Percentiles rank a stretch among this genome's conserved stretches.
These are phyloP conservation scores for Chrysoporthe cubensis DNA, from an alignment of 2,329 filamentous ascomycete species.

Conservation along the genomic window DNA sequence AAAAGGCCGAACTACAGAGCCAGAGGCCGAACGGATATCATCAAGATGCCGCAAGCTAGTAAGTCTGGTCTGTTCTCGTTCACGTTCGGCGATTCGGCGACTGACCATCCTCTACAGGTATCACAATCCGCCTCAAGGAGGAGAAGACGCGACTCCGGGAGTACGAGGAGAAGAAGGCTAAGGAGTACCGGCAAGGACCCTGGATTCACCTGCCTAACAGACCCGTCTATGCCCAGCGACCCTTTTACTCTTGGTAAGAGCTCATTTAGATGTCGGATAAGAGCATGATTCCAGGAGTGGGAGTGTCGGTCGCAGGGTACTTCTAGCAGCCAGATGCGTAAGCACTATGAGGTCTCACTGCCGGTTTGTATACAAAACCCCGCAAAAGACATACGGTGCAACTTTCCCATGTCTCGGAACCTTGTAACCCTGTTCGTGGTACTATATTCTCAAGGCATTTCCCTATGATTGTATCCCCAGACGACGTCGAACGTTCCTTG, in stretches of 20 bases:
- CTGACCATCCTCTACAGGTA: constrained; percentile 53
- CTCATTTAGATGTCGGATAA: neutral
- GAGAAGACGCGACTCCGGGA: constrained; percentile 86
- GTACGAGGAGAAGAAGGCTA: constrained; percentile 76
- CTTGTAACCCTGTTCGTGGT: neutral
- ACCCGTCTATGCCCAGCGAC: constrained; percentile 80
- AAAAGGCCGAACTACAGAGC: constrained; percentile 72
- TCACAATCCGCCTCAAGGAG: constrained; percentile 87
- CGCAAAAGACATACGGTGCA: neutral
- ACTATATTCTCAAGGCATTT: neutral
- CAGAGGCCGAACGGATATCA: constrained; percentile 69
- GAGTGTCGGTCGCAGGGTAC: too few relatives aligned
- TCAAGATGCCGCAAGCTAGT: constrained; percentile 77
- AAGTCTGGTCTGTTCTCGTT: constrained; percentile 43
- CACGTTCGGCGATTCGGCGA: neutral
- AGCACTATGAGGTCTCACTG: neutral
- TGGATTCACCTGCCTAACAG: constrained; percentile 91
- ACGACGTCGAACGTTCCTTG: too few relatives aligned
- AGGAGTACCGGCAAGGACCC: constrained; percentile 73
- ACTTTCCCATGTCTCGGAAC: neutral
- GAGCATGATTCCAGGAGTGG: too few relatives aligned
- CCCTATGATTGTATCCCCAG: too few relatives aligned
- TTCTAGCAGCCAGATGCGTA: neutral
- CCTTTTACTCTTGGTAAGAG: constrained; percentile 86
- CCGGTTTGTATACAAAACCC: neutral